Conservation (phyloP, 2,329 filamentous ascomycete species). For the Monilinia polystroma region DNA sequence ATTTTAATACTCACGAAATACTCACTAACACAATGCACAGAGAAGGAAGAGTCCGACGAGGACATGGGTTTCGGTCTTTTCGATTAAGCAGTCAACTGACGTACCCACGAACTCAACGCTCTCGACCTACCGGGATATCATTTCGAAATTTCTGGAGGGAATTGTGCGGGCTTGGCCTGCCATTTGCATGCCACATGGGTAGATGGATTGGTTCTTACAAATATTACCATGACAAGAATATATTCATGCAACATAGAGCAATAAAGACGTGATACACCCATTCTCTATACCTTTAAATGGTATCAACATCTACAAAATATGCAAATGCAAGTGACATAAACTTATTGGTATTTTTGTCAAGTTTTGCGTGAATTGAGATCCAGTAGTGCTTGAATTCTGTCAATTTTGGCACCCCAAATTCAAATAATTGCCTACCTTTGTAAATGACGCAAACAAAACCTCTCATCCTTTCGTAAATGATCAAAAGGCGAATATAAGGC, state of each 20-base stretch:
- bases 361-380: background rate
- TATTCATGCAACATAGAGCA: slow-evolving; percentile 37
- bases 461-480: background rate
- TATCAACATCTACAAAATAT: background rate
- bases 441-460: background rate
- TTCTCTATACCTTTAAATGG: background rate
- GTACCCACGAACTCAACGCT: slow-evolving; percentile 30
- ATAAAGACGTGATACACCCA: slow-evolving; percentile 40
- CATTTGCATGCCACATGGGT: slow-evolving; percentile 36
- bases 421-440: background rate
- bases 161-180: slow-evolving; percentile 37
- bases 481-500: background rate
- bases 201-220: slow-evolving; percentile 27
- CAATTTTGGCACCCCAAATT: background rate
- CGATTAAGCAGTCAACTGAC: slow-evolving; percentile 56
- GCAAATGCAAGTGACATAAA: background rate
- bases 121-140: slow-evolving; percentile 32
- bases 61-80: slow-evolving; percentile 77
- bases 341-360: background rate
- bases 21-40: slow-evolving; percentile 41
- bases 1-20: slow-evolving; percentile 35
- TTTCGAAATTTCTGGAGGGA: slow-evolving; percentile 34
- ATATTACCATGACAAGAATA: slow-evolving; percentile 31
- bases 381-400: background rate
- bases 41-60: slow-evolving; percentile 71